phyloP scores from a whole-genome alignment of 1,284 basidiomycete species.

The Cryptococcus depauperatus region DNA sequence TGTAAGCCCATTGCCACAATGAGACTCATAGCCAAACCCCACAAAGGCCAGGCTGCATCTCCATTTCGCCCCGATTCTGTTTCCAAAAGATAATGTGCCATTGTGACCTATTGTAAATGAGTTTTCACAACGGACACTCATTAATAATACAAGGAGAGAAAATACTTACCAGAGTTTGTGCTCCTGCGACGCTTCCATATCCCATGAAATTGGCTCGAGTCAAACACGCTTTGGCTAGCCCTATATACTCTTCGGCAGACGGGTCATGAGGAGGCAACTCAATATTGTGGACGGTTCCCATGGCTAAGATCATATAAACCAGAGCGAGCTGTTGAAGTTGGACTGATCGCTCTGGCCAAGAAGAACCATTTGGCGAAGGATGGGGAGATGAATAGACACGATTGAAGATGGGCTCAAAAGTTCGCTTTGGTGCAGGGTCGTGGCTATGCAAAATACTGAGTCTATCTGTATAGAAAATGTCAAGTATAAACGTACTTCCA shows the following conservation, averaged over 20 bases:
- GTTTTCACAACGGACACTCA: neutral
- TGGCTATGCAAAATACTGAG: conserved; percentile 12
- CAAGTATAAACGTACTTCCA: conserved; percentile 34
- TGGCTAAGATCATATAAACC: conserved; percentile 32
- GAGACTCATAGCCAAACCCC: conserved; percentile 34
- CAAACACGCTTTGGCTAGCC: conserved; percentile 28
- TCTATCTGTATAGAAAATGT: no score
- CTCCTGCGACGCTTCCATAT: conserved; percentile 31
- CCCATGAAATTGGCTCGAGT: conserved; percentile 34
- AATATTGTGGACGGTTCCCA: conserved; percentile 35
- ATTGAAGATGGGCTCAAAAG: conserved; percentile 25
- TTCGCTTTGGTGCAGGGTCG: conserved; percentile 22
- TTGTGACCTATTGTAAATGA: conserved; percentile 11
- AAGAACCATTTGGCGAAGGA: neutral
- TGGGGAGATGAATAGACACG: conserved; percentile 7
- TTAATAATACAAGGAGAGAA: neutral
- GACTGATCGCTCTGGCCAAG: conserved; percentile 2
- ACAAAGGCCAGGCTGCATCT: conserved; percentile 35
- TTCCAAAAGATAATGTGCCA: conserved; percentile 24
- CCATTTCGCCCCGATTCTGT: conserved; percentile 32
- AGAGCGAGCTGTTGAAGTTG: conserved; percentile 31
- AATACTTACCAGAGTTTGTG: conserved; percentile 21
- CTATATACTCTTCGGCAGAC: conserved; percentile 27
- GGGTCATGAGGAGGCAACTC: conserved; percentile 33
- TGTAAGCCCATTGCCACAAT: conserved; percentile 40